Evolutionary conservation across 2,329 filamentous ascomycete species (phyloP), one percentile per base, ranked within the genome.

Genomic region (Microcyclosporella mali): DNA sequence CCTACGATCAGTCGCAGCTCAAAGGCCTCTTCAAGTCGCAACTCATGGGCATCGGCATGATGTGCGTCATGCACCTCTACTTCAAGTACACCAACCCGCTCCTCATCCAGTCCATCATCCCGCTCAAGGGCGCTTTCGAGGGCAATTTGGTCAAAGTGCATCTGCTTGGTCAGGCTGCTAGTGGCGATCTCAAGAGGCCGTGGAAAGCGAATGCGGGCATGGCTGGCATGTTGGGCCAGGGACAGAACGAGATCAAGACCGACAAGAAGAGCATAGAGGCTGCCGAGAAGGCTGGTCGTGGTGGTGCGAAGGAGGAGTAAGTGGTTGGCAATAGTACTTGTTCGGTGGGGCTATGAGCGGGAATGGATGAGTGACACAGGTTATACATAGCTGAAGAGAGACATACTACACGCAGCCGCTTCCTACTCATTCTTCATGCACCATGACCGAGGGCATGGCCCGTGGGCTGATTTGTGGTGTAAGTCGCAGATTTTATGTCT

Each of bases 1-100:
- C 89, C 62, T 98, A 98, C 77, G 92, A 98, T 69, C 75, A 81
- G 60, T 72, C 78, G 59, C 90, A 97, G 74, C 78, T 97, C 64
- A 85, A 85, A 71, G 74, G 79, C 53, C 77, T 88, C 55, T 87
- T 90, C 78, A 92, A 92, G 69, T 79, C 83, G 53, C 90, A 97
- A 73, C 72, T 94, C 61, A 97, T 95, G 86, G 92, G 92, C 47
- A 76, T 98, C 46, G 89, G 79, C 67, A 98, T 98, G 89, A 97
- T 98, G 90, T 81, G 70, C 50, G 86, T 95, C 63, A 97, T 98
- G 90, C 92, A 98, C 74, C 56, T 98, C 50, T 98, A 97, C 82
- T 85, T 98, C 78, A 89, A 95, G 70, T 98, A 97, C 83, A 97
- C 89, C 73, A 98, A 97, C 81, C 92, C 92, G 32, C 85, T 98